Evolutionary conservation across 106 monocot genomes (phyloP).

Genomic region (Dendrobium officinale): DNA sequence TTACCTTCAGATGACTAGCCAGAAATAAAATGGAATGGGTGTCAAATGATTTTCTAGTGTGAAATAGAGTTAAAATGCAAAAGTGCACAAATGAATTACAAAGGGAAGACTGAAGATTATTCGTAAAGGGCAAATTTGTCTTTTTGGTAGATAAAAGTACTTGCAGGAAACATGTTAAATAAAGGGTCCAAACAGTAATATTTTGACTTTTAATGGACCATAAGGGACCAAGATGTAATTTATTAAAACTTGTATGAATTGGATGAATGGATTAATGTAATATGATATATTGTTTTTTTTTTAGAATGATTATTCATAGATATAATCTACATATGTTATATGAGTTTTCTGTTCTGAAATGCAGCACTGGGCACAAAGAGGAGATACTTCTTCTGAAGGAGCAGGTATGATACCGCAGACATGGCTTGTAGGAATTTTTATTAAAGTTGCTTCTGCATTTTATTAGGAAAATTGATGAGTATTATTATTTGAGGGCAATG

Average conservation of each 20-base stretch:
- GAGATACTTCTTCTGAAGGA: constrained; percentile 76
- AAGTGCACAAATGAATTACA: background rate
- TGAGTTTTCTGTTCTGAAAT: constrained; percentile 16
- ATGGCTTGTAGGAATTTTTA: background rate
- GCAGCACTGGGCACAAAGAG: constrained; percentile 80
- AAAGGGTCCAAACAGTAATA: background rate
- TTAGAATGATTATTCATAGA: background rate
- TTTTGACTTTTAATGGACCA: background rate
- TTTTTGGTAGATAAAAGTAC: background rate
- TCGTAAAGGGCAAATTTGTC: background rate
- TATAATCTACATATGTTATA: background rate
- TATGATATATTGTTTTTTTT: background rate
- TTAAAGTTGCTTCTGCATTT: background rate
- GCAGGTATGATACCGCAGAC: constrained; percentile 35
- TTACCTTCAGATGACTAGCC: too few relatives aligned
- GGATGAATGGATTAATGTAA: background rate
- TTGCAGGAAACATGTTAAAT: background rate
- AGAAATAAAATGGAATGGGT: background rate
- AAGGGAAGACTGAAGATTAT: background rate
- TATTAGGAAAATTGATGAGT: background rate
- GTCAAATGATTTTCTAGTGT: background rate
- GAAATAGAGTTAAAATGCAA: background rate
- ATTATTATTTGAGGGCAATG: too few relatives aligned
- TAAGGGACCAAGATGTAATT: background rate
- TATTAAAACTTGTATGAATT: background rate